Conservation (phyloP, 768 basidiomycete genomes). For the Rhizopogon salebrosus region DNA sequence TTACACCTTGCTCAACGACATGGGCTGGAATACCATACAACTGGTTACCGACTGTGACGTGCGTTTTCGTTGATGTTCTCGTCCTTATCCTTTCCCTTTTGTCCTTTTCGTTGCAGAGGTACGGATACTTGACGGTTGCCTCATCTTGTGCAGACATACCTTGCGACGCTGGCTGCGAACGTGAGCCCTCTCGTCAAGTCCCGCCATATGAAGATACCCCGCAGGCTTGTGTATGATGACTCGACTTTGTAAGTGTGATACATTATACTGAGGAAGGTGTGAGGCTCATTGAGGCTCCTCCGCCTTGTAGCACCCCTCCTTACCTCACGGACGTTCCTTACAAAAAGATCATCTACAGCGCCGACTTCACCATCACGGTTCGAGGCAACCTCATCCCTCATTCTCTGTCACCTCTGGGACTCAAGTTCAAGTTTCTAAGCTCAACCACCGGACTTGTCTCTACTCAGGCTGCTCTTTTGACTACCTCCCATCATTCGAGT, state of each 20-base stretch:
- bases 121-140: not conserved
- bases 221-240: slow-evolving; percentile 15
- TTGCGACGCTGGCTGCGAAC: slow-evolving; percentile 38
- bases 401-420: not conserved
- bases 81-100: no score
- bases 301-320: slow-evolving; percentile 24
- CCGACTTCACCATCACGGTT: slow-evolving; percentile 40
- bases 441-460: not conserved
- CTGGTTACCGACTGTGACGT: slow-evolving; percentile 43
- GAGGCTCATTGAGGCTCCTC: not conserved
- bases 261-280: not conserved
- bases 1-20: slow-evolving; percentile 34
- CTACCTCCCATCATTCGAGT: no score
- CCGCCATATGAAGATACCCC: slow-evolving; percentile 25
- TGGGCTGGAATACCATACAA: slow-evolving; percentile 41
- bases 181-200: slow-evolving; percentile 32
- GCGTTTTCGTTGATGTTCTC: slow-evolving; percentile 14
- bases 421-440: not conserved
- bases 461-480: not conserved
- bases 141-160: slow-evolving; percentile 29
- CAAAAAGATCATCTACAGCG: slow-evolving; percentile 38
- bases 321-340: slow-evolving; percentile 25
- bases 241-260: slow-evolving; percentile 27
- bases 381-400: not conserved
- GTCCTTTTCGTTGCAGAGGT: not conserved